phyloP scores from a whole-genome alignment of 148 eudicot species.

The Euryodendron excelsum region DNA sequence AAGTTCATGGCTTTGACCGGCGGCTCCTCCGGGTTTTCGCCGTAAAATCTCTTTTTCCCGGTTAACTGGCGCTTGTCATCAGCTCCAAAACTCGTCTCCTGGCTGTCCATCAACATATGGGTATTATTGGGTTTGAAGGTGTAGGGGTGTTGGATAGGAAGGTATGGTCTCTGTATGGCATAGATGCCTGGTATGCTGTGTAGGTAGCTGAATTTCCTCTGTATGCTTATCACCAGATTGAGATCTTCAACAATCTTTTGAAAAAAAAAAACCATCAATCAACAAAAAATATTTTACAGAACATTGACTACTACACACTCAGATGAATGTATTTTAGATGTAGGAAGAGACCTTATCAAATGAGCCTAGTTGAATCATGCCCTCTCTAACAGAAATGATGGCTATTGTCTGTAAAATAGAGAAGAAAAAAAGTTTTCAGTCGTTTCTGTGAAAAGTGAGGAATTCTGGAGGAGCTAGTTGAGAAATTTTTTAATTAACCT shows the following conservation, averaged over 20 bases:
- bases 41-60: slow-evolving; percentile 26
- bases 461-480: neutral
- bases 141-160: slow-evolving; percentile 28
- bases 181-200: slow-evolving; percentile 41
- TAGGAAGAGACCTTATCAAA: slow-evolving; percentile 41
- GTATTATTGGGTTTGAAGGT: slow-evolving; percentile 15
- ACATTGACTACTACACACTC: neutral
- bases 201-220: slow-evolving; percentile 48
- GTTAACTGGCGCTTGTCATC: slow-evolving; percentile 16
- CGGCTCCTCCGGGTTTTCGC: slow-evolving; percentile 9
- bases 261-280: neutral
- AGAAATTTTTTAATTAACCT: slow-evolving; percentile 22
- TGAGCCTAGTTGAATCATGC: slow-evolving; percentile 51
- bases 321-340: neutral
- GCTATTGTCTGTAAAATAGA: slow-evolving; percentile 45
- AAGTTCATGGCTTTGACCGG: slow-evolving; percentile 23
- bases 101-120: slow-evolving; percentile 16
- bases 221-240: slow-evolving; percentile 46
- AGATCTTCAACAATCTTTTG: slow-evolving; percentile 41
- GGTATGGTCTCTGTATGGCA: slow-evolving; percentile 36
- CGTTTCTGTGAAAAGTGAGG: neutral
- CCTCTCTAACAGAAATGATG: slow-evolving; percentile 45
- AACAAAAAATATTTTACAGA: neutral
- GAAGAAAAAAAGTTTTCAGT: neutral
- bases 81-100: slow-evolving; percentile 2